Conservation (phyloP, 2,329 filamentous ascomycete species). For the Venturia effusa region DNA sequence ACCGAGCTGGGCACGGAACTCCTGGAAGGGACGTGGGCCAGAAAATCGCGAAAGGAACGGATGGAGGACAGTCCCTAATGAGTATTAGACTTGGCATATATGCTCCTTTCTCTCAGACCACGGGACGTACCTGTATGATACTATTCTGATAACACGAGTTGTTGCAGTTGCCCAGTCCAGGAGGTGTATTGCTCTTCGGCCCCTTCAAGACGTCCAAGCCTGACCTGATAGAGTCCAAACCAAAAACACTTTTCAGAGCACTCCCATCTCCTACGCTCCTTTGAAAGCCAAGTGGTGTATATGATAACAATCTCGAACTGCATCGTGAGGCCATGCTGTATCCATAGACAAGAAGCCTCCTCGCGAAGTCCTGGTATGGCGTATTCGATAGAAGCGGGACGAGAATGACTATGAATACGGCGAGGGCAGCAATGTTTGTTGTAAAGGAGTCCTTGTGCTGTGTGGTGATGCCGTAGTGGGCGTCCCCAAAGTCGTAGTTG, state of each 20-base stretch:
- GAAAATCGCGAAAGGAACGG: constrained; percentile 55
- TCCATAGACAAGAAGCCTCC: not conserved
- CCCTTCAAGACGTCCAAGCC: not conserved
- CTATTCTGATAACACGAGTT: constrained; percentile 99
- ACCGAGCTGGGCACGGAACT: constrained; percentile 21
- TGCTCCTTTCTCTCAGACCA: not conserved
- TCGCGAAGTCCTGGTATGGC: not conserved
- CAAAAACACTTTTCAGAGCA: constrained; percentile 4
- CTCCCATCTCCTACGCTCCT: not conserved
- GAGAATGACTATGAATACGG: not conserved
- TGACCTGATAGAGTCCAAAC: not conserved
- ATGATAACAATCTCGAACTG: not conserved
- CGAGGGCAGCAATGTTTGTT: not conserved
- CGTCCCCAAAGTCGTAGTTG: not conserved
- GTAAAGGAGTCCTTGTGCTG: not conserved
- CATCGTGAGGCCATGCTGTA: not conserved
- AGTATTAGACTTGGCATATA: not conserved
- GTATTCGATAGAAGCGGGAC: not conserved
- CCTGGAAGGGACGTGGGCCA: constrained; percentile 29
- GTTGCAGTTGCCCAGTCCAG: constrained; percentile 78
- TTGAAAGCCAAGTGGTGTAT: not conserved
- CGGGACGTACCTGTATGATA: constrained; percentile 57
- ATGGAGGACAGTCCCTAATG: constrained; percentile 54
- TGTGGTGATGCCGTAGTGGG: not conserved
- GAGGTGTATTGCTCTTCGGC: constrained; percentile 19